Evolutionary conservation across 2,329 filamentous ascomycete genomes (phyloP).

Genomic region (Ceratocystis ficicola): DNA sequence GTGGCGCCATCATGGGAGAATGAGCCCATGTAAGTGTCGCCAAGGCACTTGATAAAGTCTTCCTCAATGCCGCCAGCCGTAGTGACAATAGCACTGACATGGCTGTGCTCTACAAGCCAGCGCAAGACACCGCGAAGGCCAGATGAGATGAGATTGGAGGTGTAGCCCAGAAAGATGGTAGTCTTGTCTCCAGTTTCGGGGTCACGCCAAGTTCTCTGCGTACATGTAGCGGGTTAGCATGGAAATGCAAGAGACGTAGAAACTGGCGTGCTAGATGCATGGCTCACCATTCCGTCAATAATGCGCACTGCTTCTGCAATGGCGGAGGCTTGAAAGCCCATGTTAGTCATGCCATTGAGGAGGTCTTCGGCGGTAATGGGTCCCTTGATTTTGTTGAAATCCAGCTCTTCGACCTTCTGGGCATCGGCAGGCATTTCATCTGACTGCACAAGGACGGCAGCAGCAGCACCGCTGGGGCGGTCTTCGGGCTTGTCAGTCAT

Average conservation of each 20-base stretch:
- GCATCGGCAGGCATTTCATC: slow-evolving; percentile 66
- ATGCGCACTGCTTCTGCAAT: slow-evolving; percentile 80
- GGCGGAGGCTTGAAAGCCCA: slow-evolving; percentile 62
- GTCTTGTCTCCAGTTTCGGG: slow-evolving; percentile 66
- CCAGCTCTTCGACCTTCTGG: slow-evolving; percentile 76
- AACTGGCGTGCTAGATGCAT: not conserved
- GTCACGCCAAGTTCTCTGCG: slow-evolving; percentile 62
- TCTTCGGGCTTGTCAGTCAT: slow-evolving; percentile 26
- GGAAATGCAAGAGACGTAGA: not conserved
- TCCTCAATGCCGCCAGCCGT: slow-evolving; percentile 94
- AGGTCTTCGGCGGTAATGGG: slow-evolving; percentile 79
- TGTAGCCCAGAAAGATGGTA: slow-evolving; percentile 95
- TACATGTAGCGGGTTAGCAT: not conserved
- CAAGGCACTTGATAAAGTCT: slow-evolving; percentile 96
- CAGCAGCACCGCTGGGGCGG: slow-evolving; percentile 52
- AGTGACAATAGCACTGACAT: slow-evolving; percentile 86
- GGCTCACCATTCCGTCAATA: slow-evolving; percentile 80
- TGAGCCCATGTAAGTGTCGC: slow-evolving; percentile 79
- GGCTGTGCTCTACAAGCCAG: slow-evolving; percentile 83
- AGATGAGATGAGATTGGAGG: slow-evolving; percentile 93
- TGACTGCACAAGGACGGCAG: slow-evolving; percentile 76
- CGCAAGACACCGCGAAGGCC: slow-evolving; percentile 83
- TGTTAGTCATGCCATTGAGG: slow-evolving; percentile 66
- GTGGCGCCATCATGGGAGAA: slow-evolving; percentile 67
- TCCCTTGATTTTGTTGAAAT: slow-evolving; percentile 72